Percentiles rank a stretch among this genome's conserved stretches.
Evolutionary conservation across 257 asterid genomes (phyloP).

Genomic region (Solanum habrochaites): DNA sequence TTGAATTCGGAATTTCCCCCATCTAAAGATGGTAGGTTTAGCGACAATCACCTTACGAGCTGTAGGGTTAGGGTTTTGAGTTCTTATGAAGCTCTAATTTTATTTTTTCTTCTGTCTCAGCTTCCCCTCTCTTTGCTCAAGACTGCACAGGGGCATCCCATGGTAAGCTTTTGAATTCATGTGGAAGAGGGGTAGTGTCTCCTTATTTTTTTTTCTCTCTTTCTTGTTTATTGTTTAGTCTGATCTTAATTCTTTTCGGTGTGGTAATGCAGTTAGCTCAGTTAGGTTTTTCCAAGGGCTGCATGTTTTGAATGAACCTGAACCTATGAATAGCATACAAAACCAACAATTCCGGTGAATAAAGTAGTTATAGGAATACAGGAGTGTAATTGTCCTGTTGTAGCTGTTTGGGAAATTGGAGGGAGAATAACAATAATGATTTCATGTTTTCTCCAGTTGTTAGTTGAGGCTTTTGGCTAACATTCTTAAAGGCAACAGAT

Average conservation of each 20-base stretch:
- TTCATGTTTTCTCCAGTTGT: neutral
- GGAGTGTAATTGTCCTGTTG: neutral
- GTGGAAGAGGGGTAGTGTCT: neutral
- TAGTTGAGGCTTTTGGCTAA: neutral
- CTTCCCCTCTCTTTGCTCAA: slow-evolving; percentile 92
- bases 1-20: neutral
- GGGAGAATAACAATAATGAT: neutral
- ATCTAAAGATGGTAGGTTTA: neutral
- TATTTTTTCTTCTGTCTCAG: slow-evolving; percentile 23
- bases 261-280: neutral
- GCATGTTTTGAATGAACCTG: neutral
- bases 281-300: neutral
- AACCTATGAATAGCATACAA: neutral
- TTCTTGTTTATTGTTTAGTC: neutral
- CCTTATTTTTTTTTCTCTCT: neutral
- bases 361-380: neutral
- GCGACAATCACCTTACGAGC: neutral
- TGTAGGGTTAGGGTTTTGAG: neutral
- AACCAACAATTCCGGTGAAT: neutral
- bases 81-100: neutral
- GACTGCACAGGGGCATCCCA: slow-evolving; percentile 95
- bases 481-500: neutral
- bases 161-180: slow-evolving; percentile 36
- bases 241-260: neutral
- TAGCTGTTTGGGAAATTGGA: neutral